Base-by-base conservation (phyloP, 2,329 filamentous ascomycete species). In the Aspergillus alliaceus region DNA sequence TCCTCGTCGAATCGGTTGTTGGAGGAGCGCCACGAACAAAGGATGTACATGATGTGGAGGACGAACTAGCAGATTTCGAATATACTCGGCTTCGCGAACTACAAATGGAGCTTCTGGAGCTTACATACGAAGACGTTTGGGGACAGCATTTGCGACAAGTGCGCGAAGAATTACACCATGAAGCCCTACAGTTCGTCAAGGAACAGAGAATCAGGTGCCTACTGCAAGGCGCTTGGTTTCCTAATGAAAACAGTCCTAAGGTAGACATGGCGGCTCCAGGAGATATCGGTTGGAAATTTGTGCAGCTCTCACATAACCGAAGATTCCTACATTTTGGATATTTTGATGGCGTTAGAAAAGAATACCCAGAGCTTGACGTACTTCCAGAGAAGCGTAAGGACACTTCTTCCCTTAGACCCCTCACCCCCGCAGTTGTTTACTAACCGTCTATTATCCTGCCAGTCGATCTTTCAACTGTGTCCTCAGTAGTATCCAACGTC, bases 41-140 rank as follows among this genome's bases (percentile, higher is more conserved):
- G 69, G 91, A 96, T 62, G 84, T 98, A 20, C 80, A 88, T 47
- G 91, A 96, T 65, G 85, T 96, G 0, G 93, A 98, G 74, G 92
- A 96, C 64, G 93, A 97, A 59, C 81, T 99, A 57, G 82, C 86
- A 6, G 90, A 93, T 65, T 93, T 91, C 70, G 92, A 96, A 64
- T 89, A 92, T 65, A 80, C 83, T 44, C 85, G 87, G 37, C 80
- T 98, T 54, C 86, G 95, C 51, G 87, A 92, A 69, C 80, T 96
- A 54, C 95, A 99, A 75, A 97, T 98, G 92, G 90, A 96, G 65
- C 82, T 97, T 11, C 80, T 98, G 4, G 91, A 96, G 71, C 80
- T 95, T 62, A 90, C 91, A 0, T 98, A 98, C 69, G 93, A 98
- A 72, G 91, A 96, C 71, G 90, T 90, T 49, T 99, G 95, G 95